phyloP scores from a whole-genome alignment of 441 rosid species.

The Bocquillonia castaneifolia region DNA sequence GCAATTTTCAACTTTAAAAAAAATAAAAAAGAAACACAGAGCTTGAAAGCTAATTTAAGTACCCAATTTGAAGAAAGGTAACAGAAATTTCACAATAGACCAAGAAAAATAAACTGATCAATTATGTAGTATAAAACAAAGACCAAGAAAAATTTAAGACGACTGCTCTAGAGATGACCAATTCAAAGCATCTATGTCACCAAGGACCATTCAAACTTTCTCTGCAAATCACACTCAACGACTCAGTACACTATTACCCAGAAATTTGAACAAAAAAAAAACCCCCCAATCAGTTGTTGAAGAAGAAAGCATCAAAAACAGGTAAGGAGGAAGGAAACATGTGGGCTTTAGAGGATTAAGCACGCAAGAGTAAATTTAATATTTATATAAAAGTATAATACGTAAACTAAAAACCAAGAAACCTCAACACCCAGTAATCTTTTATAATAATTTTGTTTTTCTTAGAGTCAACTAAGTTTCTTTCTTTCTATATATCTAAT shows the following conservation, averaged over 20 bases:
- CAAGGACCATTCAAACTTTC: background rate
- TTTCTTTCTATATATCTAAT: too few species aligned
- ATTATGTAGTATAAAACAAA: conserved; percentile 4
- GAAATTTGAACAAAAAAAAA: too few species aligned
- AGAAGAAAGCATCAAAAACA: too few species aligned
- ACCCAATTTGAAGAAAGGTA: background rate
- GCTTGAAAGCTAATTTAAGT: background rate
- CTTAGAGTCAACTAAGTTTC: too few species aligned
- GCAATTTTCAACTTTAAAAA: conserved; percentile 2
- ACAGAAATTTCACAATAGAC: conserved; percentile 18
- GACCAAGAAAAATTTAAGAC: conserved; percentile 20
- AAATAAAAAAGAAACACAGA: conserved; percentile 1
- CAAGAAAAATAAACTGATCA: background rate
- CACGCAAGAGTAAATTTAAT: too few species aligned
- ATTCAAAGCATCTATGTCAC: conserved; percentile 24
- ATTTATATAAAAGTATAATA: too few species aligned
- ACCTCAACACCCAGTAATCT: too few species aligned
- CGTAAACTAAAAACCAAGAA: too few species aligned
- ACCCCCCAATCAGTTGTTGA: too few species aligned
- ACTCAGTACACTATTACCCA: too few species aligned
- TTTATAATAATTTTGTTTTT: too few species aligned
- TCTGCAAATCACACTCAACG: background rate
- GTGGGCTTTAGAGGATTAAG: background rate
- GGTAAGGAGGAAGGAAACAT: background rate
- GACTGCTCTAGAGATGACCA: conserved; percentile 13